Base-by-base conservation (phyloP, 2,329 filamentous ascomycete genomes). In the Leptographium lundbergii region DNA sequence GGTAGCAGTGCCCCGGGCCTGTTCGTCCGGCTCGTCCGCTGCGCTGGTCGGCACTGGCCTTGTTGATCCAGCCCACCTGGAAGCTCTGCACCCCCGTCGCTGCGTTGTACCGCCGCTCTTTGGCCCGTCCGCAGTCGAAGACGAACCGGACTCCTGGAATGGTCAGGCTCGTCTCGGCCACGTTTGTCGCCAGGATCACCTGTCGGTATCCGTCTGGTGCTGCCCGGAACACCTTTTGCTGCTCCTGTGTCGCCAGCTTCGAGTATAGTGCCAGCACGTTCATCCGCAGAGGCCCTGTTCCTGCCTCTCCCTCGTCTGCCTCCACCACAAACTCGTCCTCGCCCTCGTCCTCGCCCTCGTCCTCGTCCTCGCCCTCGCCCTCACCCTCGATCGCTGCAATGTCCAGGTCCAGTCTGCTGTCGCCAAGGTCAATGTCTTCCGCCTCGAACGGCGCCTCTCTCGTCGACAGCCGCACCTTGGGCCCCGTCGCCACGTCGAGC, bases 91-190 rank as follows among this genome's bases (percentile, higher is more conserved):
- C 92, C 4, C 92, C 92, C 10, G 88, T 96, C 13, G 82, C 75
- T n/a, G 83, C 80, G 69, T 97, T 89, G 67, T 94, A 97, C 60
- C 86, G 88, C 63, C 92, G 87, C 70, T 96, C 91, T 71, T 99
- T 99, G 42, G 89, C 87, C 56, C 95, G 81, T 39, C 94, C 94
- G 64, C 89, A 91, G 71, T 97, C 92, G 63, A 99, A 96, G 10
- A 99, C 94, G 68, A 96, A 99, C 61, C 89, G 84, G 62, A 95
- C 91, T 1, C 91, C 91, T 0, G 94, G 92, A 60, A 99, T 99
- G 0, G 94, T 99, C 69, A 99, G 79, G 81, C 89, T 95, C 0
- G 94, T 99, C 72, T 99, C 94, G 0, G 94, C 94, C 52, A 99
- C 90, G 71, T 99, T 99, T 51, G 94, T 99, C 0, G 94, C 91